These are phyloP conservation scores for Psilocybe subaeruginosa DNA, from an alignment of 768 basidiomycete species.

Conservation along the genomic window DNA sequence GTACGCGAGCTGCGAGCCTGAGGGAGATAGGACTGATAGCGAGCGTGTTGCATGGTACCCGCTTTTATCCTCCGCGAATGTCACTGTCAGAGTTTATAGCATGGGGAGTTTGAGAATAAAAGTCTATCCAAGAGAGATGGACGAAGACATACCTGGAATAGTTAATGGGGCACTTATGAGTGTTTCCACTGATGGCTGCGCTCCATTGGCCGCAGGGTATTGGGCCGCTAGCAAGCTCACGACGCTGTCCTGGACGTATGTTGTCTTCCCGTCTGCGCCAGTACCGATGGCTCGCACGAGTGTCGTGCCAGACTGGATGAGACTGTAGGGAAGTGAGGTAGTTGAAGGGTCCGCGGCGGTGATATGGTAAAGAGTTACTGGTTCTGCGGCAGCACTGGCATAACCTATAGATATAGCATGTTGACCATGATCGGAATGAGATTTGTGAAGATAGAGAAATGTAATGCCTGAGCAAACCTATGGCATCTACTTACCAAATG, in stretches of 20 bases:
- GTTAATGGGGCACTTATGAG: constrained; percentile 1
- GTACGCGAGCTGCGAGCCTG: background rate
- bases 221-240: constrained; percentile 5
- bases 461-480: background rate
- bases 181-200: background rate
- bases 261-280: constrained; percentile 9
- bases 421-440: background rate
- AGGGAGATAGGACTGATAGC: background rate
- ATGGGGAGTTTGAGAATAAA: background rate
- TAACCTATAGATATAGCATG: background rate
- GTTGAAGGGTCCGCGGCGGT: background rate
- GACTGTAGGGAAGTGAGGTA: background rate
- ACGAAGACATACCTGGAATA: background rate
- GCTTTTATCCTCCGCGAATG: constrained; percentile 7
- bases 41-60: constrained; percentile 12
- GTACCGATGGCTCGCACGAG: constrained; percentile 6
- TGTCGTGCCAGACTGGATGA: constrained; percentile 10
- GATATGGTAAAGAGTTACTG: background rate
- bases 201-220: background rate
- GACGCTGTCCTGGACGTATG: constrained; percentile 11
- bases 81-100: background rate
- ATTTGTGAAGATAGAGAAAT: background rate
- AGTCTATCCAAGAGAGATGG: background rate
- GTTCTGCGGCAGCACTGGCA: background rate
- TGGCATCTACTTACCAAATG: background rate